A percentile compares a stretch with the other conserved stretches of the same genome.
These are phyloP conservation scores for Cyclospora cayetanensis DNA, from an alignment of 169 alveolate species.

Conservation along the genomic window DNA sequence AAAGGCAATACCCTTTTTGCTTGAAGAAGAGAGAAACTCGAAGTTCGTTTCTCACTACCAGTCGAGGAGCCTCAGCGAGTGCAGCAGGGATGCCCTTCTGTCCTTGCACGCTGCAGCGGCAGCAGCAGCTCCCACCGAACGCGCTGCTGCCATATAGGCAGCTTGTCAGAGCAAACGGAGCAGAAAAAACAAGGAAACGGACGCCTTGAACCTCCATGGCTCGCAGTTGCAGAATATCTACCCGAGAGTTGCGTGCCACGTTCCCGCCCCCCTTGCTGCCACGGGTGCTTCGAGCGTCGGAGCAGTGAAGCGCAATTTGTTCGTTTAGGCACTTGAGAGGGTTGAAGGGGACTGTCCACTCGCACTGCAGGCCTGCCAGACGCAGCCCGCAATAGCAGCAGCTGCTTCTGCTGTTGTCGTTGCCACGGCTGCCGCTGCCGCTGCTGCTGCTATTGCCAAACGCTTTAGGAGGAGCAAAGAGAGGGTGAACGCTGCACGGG, in stretches of 20 bases:
- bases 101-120: neutral
- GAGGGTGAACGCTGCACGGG: neutral
- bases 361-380: neutral
- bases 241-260: neutral
- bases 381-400: constrained; percentile 39
- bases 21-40: neutral
- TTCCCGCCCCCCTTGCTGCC: neutral
- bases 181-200: neutral
- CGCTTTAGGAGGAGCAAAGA: neutral
- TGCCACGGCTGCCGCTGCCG: neutral
- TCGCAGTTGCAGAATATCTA: neutral
- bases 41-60: neutral
- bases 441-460: neutral
- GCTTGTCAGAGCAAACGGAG: neutral
- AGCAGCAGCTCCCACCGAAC: neutral
- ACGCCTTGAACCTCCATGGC: neutral
- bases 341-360: constrained; percentile 19
- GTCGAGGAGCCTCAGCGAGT: constrained; percentile 1
- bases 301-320: constrained; percentile 15
- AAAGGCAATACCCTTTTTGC: neutral
- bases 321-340: constrained; percentile 9
- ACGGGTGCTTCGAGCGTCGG: neutral
- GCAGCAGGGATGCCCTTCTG: neutral
- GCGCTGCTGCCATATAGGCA: neutral
- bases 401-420: neutral